These are phyloP conservation scores for Casuarina glauca DNA, from an alignment of 306 rosid genomes.

Conservation along the genomic window DNA sequence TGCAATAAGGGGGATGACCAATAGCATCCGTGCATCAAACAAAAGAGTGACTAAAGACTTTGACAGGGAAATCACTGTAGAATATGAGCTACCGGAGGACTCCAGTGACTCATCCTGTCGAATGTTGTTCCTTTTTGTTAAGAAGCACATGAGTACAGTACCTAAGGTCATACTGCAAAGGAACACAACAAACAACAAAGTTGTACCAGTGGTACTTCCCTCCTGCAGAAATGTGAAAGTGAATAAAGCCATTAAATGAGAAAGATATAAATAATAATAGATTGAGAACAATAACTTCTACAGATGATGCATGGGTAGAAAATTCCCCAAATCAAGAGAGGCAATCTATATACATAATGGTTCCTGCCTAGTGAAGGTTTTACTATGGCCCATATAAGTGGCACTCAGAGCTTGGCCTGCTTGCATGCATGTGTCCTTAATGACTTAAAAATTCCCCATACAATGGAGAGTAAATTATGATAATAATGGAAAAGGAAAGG, in stretches of 20 bases:
- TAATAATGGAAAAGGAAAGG: conserved; percentile 14
- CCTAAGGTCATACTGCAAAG: conserved; percentile 78
- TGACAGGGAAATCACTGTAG: conserved; percentile 53
- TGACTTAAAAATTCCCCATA: not conserved
- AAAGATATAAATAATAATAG: not conserved
- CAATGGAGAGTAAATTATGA: not conserved
- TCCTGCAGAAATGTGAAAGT: conserved; percentile 50
- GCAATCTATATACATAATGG: not conserved
- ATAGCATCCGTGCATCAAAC: conserved; percentile 65
- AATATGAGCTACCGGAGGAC: conserved; percentile 36
- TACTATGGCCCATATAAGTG: not conserved
- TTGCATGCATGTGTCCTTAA: not conserved
- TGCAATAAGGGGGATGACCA: conserved; percentile 82
- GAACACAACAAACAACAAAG: conserved; percentile 70
- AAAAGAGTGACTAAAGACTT: conserved; percentile 59
- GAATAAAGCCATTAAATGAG: conserved; percentile 21
- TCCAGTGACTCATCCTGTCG: conserved; percentile 37
- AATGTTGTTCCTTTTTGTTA: conserved; percentile 52
- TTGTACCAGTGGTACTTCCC: conserved; percentile 61
- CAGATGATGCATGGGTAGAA: not conserved
- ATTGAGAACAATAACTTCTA: not conserved
- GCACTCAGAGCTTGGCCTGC: not conserved
- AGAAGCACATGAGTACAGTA: conserved; percentile 73
- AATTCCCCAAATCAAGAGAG: not conserved
- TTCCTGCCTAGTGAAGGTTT: not conserved